A percentile compares a stretch with the other conserved stretches of the same genome.
These are phyloP conservation scores for Aspergillus biplanus DNA, from an alignment of 495 filamentous ascomycete genomes.

Conservation along the genomic window DNA sequence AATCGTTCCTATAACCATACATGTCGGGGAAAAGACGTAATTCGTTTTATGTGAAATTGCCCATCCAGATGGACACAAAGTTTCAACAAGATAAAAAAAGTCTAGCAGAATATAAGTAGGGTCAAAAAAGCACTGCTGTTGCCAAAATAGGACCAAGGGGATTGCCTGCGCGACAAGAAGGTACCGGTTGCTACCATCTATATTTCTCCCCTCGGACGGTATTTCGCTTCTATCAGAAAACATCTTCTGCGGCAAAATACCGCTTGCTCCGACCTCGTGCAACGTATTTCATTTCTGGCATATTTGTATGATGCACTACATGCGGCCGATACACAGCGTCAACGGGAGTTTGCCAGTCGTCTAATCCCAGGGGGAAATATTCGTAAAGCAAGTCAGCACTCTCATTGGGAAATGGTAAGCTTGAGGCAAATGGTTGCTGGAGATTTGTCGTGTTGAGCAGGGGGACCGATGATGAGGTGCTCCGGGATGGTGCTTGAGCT, in stretches of 20 bases:
- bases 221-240: conserved; percentile 33
- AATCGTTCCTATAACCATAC: conserved; percentile 28
- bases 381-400: conserved; percentile 83
- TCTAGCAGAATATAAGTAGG: conserved; percentile 6
- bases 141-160: background rate
- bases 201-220: background rate
- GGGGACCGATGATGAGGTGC: conserved; percentile 39
- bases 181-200: background rate
- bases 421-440: conserved; percentile 43
- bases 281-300: conserved; percentile 76
- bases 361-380: conserved; percentile 85
- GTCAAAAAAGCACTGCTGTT: conserved; percentile 18
- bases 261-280: conserved; percentile 73
- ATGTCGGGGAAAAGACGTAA: conserved; percentile 24
- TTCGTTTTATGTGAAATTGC: conserved; percentile 17
- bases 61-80: conserved; percentile 20
- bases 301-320: conserved; percentile 84
- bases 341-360: conserved; percentile 92
- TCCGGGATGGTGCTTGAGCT: conserved; percentile 37
- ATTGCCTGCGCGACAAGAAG: background rate
- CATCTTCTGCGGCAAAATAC: conserved; percentile 75
- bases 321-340: conserved; percentile 93
- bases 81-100: conserved; percentile 7
- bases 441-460: conserved; percentile 44
- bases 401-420: conserved; percentile 64